These are phyloP conservation scores for Excoecaria cochinchinensis DNA, from an alignment of 345 rosid genomes.

Conservation along the genomic window DNA sequence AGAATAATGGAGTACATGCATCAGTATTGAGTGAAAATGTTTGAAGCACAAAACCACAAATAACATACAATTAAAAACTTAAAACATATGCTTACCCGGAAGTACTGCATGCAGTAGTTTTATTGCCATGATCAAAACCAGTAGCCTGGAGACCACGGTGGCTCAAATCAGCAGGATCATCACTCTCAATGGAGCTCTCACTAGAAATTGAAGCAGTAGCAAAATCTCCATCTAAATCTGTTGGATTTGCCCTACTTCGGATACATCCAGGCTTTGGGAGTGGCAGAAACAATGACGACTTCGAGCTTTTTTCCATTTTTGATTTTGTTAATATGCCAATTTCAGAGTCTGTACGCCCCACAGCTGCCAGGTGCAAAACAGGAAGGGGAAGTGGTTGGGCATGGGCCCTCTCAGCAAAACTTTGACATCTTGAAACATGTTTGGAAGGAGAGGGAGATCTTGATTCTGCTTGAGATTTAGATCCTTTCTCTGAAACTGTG, in stretches of 20 bases:
- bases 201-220: constrained; percentile 28
- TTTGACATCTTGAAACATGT: constrained; percentile 32
- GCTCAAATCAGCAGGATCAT: constrained; percentile 22
- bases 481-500: constrained; percentile 22
- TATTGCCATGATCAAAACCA: constrained; percentile 25
- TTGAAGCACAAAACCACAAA: neutral
- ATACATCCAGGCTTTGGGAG: constrained; percentile 26
- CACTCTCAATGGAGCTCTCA: constrained; percentile 25
- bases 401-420: constrained; percentile 30
- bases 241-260: constrained; percentile 10
- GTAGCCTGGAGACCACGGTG: constrained; percentile 17
- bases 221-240: constrained; percentile 26
- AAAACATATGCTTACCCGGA: constrained; percentile 23
- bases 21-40: constrained; percentile 17
- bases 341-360: constrained; percentile 25
- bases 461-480: constrained; percentile 28
- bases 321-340: constrained; percentile 13
- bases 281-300: constrained; percentile 16
- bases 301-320: constrained; percentile 13
- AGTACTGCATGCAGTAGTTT: constrained; percentile 23
- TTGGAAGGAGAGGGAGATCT: constrained; percentile 31
- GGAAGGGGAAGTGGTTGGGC: constrained; percentile 39
- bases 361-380: constrained; percentile 4
- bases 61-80: neutral
- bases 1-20: constrained; percentile 5